Evolutionary conservation across 202 grass and related monocot genomes (phyloP).

Genomic region (Tripidium arundinaceum): DNA sequence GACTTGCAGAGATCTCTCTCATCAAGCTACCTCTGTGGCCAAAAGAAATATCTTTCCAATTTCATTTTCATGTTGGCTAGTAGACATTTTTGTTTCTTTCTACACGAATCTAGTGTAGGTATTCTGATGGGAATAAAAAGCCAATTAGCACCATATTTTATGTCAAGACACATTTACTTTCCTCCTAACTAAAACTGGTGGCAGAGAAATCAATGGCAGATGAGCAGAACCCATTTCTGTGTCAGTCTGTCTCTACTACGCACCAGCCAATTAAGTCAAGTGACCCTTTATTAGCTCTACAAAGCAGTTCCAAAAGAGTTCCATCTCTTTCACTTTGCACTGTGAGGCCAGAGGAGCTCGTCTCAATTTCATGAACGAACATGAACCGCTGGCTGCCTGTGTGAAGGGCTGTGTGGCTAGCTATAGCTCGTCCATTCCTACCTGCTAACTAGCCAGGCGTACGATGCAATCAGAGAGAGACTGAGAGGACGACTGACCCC

Average conservation of each 20-base stretch:
- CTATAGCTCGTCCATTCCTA: background rate
- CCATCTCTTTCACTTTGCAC: constrained; percentile 27
- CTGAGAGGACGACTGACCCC: constrained; percentile 8
- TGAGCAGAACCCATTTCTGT: constrained; percentile 15
- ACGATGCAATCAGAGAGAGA: background rate
- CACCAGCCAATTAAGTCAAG: background rate
- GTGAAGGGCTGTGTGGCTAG: background rate
- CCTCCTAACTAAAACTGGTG: constrained; percentile 23
- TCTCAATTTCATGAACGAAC: background rate
- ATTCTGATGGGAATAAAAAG: background rate
- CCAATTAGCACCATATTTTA: background rate
- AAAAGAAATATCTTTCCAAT: background rate
- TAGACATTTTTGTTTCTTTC: no score
- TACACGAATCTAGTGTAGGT: background rate
- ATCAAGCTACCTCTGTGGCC: background rate
- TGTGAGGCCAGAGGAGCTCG: background rate
- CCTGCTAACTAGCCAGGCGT: background rate
- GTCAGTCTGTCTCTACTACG: background rate
- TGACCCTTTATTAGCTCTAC: background rate
- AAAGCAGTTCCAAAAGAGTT: constrained; percentile 26
- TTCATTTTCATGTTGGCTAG: no score
- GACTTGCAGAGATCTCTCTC: no score
- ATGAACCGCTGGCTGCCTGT: background rate
- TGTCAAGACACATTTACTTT: background rate
- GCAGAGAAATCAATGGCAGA: background rate